Evolutionary conservation across 2,329 filamentous ascomycete genomes (phyloP).

Genomic region (Fusarium newnesense): DNA sequence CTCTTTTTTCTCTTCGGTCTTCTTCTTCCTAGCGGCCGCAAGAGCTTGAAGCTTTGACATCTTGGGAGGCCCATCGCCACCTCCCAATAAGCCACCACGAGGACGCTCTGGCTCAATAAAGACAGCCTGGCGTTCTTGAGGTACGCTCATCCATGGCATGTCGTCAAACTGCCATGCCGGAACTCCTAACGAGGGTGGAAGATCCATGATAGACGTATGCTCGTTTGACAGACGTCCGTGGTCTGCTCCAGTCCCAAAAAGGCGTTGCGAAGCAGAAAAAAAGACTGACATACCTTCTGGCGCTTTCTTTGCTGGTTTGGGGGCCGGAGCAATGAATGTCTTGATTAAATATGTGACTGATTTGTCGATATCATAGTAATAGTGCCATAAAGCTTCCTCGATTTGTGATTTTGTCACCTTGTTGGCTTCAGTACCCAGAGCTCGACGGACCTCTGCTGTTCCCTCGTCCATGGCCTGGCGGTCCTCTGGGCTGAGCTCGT

Average conservation of each 20-base stretch:
- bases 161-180: constrained; percentile 78
- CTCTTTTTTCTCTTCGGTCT: constrained; percentile 72
- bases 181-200: constrained; percentile 36
- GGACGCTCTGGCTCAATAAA: constrained; percentile 68
- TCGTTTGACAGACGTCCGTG: constrained; percentile 33
- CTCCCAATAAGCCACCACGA: constrained; percentile 79
- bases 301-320: constrained; percentile 56
- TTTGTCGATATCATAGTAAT: constrained; percentile 93
- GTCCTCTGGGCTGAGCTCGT: constrained; percentile 61
- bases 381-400: constrained; percentile 92
- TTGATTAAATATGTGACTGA: constrained; percentile 82
- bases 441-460: constrained; percentile 72
- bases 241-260: constrained; percentile 49
- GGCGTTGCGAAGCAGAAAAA: constrained; percentile 45
- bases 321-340: constrained; percentile 63
- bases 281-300: constrained; percentile 56
- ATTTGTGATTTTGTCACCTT: constrained; percentile 74
- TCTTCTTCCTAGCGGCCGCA: constrained; percentile 86
- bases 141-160: constrained; percentile 84
- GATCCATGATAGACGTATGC: constrained; percentile 18
- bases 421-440: constrained; percentile 68
- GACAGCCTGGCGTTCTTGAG: constrained; percentile 71
- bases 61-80: constrained; percentile 72
- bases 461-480: constrained; percentile 67
- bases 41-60: constrained; percentile 92